A percentile compares a stretch with the other conserved stretches of the same genome.
These are phyloP conservation scores for Sideroxylon spinosum DNA, from an alignment of 179 eudicot species.

Conservation along the genomic window DNA sequence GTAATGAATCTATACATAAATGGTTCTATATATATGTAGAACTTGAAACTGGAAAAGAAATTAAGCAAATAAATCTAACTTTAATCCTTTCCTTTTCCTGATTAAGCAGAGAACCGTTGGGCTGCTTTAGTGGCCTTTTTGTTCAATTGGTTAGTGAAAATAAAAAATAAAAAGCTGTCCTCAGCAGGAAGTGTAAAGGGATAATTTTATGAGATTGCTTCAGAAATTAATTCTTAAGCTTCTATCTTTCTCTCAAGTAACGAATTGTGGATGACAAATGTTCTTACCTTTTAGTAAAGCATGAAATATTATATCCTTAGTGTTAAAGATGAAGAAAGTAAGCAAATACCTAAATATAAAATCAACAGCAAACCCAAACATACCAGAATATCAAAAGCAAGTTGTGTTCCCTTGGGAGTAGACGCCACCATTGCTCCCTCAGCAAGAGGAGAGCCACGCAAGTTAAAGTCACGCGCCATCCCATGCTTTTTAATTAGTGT, in stretches of 20 bases:
- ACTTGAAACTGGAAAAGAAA: not conserved
- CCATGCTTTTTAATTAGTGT: not conserved
- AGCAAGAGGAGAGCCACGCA: constrained; percentile 41
- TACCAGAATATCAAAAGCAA: constrained; percentile 88
- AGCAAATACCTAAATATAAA: constrained; percentile 1
- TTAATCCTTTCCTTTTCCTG: too few species aligned
- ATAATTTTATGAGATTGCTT: too few species aligned
- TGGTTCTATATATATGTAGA: too few species aligned
- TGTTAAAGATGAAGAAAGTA: not conserved
- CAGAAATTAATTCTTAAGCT: not conserved
- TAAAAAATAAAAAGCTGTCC: too few species aligned
- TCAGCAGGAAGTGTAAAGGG: too few species aligned
- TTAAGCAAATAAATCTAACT: too few species aligned
- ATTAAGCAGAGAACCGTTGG: too few species aligned
- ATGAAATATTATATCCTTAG: not conserved
- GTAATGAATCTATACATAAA: constrained; percentile 3
- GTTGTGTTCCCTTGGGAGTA: constrained; percentile 80
- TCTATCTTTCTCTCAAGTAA: not conserved
- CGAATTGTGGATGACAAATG: not conserved
- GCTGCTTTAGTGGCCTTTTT: too few species aligned
- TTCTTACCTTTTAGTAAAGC: constrained; percentile 52
- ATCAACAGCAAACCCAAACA: constrained; percentile 15
- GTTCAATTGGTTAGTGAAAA: too few species aligned
- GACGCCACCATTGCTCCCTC: constrained; percentile 91
- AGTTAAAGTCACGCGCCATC: constrained; percentile 4